Conservation (phyloP, 139 green algal species). For the Microglena sp. region DNA sequence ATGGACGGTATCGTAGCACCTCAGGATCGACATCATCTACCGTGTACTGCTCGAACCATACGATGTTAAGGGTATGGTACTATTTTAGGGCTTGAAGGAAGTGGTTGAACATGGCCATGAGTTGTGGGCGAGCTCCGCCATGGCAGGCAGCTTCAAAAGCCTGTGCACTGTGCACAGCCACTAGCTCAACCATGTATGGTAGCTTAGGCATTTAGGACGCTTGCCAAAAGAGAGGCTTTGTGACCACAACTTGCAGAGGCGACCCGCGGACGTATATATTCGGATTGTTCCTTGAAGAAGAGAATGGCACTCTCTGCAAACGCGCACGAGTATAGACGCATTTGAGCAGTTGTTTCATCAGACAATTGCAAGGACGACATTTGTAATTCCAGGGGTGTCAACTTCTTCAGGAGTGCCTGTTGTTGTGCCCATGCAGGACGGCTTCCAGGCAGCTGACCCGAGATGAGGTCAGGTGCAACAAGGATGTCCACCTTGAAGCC, state of each 20-base stretch:
- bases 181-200: not conserved
- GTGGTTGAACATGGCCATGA: conserved; percentile 1
- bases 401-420: not conserved
- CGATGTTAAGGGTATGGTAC: not conserved
- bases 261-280: not conserved
- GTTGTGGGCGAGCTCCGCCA: no score
- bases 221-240: not conserved
- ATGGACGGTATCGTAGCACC: not conserved
- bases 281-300: not conserved
- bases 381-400: not conserved
- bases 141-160: not conserved
- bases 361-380: not conserved
- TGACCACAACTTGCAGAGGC: not conserved
- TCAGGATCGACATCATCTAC: not conserved
- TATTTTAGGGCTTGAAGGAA: not conserved
- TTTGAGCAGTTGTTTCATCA: not conserved
- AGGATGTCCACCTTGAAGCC: not conserved
- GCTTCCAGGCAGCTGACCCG: not conserved
- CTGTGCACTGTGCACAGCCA: not conserved
- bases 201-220: not conserved
- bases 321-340: not conserved
- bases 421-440: not conserved
- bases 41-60: not conserved
- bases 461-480: not conserved
- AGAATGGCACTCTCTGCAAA: not conserved